Base-by-base conservation (phyloP, 2,329 filamentous ascomycete species). In the Stagonosporopsis rhizophila region DNA sequence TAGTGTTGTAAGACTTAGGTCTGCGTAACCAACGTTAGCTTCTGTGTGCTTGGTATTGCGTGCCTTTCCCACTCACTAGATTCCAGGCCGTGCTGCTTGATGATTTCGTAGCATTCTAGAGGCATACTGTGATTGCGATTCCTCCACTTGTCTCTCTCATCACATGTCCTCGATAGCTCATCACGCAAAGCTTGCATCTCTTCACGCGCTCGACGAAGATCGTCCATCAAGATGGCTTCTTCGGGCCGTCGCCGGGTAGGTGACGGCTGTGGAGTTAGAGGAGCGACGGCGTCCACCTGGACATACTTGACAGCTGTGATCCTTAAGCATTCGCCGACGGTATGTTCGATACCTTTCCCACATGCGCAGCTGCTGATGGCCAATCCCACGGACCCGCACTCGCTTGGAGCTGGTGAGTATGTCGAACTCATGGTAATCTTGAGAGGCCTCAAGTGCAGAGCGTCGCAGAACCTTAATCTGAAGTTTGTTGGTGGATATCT, bases 161-260 rank as follows among this genome's bases (percentile, higher is more conserved):
- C 44, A 42, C 30, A 30, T 17, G 35, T 32, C 14, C 11, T 48
- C 25, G 32, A 20, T 14, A 54, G n/a, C 30, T 54, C 51, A 8
- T 54, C 44, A 6, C 51, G 44, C 17, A 54, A 30, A 11, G 22
- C 25, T 41, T 38, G 37, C 51, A 44, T 48, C 30, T 54, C 51
- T 19, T 42, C 44, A 1, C 44, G 28, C n/a, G 38, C 44, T 37
- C 47, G 34, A n/a, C 47, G 38, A 27, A 50, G 38, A 20, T 50
- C 47, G 12, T 50, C 47, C 30, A 42, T 42, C 14, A 50, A 22
- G 11, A 50, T 50, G 28, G 47, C 38, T 35, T 50, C 47, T 6
- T 50, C 47, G 15, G 47, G 47, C 40, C 47, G 27, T 20, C 47
- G 38, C 7, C 47, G 47, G 19, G 28, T 42, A 14, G 47, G 47